Evolutionary conservation across 2,329 filamentous ascomycete species (phyloP).

Genomic region (Sclerotinia spermophila): DNA sequence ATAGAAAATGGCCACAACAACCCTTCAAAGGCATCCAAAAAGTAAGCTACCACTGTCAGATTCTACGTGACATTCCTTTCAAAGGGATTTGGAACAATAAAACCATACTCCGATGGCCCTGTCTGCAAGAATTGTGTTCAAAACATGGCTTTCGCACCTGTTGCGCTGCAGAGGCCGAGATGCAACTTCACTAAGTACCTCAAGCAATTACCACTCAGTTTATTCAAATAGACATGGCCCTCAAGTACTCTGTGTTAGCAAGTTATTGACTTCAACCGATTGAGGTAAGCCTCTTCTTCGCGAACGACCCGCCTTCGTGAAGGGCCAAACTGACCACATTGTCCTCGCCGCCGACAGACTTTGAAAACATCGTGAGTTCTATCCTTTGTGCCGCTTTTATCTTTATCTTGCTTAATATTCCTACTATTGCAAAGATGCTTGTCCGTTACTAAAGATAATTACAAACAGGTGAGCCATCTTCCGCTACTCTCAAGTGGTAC

Average conservation of each 20-base stretch:
- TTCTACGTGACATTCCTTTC: not conserved
- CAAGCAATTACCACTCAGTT: too few relatives aligned
- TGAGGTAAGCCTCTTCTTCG: not conserved
- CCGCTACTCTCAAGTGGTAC: not conserved
- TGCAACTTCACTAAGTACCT: not conserved
- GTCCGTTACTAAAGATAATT: not conserved
- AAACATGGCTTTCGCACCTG: not conserved
- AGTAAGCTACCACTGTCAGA: not conserved
- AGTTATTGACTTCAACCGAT: not conserved
- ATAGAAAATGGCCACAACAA: not conserved
- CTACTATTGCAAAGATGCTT: not conserved
- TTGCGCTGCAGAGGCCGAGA: not conserved
- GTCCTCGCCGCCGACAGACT: not conserved
- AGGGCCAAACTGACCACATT: not conserved
- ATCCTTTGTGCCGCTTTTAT: not conserved
- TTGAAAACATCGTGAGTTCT: not conserved
- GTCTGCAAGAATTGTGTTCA: not conserved
- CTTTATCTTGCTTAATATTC: not conserved
- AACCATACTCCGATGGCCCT: not conserved
- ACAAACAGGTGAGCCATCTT: not conserved
- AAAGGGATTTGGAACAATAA: not conserved
- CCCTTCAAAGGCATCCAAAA: not conserved
- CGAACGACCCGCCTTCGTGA: not conserved
- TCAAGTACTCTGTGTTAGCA: too few relatives aligned
- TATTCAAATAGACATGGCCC: not conserved